Base-by-base conservation (phyloP, 768 basidiomycete genomes). In the Hortiboletus flavorubellus region DNA sequence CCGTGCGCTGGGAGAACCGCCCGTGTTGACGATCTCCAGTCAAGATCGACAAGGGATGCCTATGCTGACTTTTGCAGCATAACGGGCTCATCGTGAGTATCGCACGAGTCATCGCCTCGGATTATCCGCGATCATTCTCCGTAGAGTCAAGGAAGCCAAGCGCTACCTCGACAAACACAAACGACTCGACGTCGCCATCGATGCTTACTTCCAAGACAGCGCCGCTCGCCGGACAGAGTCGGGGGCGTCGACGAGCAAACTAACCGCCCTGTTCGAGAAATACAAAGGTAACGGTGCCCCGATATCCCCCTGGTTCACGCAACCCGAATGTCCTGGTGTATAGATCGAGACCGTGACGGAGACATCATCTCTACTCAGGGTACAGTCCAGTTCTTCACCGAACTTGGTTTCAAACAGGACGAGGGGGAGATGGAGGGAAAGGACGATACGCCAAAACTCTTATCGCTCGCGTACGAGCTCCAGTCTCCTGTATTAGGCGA, bases 381-480 rank as follows among this genome's bases (percentile, higher is more conserved):
- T 0, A 94, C 93, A 18, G 83, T 93, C 69, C 78, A 75, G 65
- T 73, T 93, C 44, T 91, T 92, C 58, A 45, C 59, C 34, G 66
- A 67, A 1, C 55, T 67, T 4, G 65, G 65, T 12, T 66, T 68
- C 61, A 66, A 55, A 9, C 66, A 63, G 39, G 61, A 65, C 34
- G 66, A 63, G 8, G 74, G 81, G 60, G 89, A 89, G 62, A 73
- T 91, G 1, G 73, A 65, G 1, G 83, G 90, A 15, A 75, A 89
- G 1, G 90, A 91, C 59, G 89, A 94, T 62, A 85, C 90, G 23
- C 89, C 92, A 12, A 67, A 64, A 8, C 75, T 95, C 49, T 80
- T 95, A 41, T 83, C 88, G 6, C 74, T 96, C 39, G 93, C 92
- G 9, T 91, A 79, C 63, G 89, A 93, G 63, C 79, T 93, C 26